Percentiles rank a stretch among this genome's conserved stretches.
phyloP scores from a whole-genome alignment of 2,329 filamentous ascomycete genomes.

The Arachnomyces sp. region DNA sequence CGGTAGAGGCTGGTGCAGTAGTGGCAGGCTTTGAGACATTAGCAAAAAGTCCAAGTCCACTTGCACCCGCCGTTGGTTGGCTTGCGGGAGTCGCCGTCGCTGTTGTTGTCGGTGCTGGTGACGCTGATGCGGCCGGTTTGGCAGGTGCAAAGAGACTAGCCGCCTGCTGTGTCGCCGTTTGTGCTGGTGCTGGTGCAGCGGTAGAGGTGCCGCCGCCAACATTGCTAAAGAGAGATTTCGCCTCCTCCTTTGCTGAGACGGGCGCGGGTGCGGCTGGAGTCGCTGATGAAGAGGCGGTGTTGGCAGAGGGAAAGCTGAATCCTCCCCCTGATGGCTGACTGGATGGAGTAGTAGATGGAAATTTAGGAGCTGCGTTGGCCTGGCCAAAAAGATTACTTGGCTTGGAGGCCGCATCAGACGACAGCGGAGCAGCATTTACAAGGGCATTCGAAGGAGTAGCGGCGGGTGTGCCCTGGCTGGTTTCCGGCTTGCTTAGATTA shows the following conservation, averaged over 20 bases:
- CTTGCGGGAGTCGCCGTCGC: background rate
- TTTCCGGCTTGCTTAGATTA: too few relatives aligned
- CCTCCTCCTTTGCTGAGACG: background rate
- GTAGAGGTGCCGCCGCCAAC: constrained; percentile 8
- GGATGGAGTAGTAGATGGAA: constrained; percentile 11
- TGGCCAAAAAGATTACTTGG: background rate
- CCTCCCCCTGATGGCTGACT: too few relatives aligned
- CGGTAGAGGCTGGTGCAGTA: constrained; percentile 10
- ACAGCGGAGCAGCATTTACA: background rate
- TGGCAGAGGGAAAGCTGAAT: too few relatives aligned
- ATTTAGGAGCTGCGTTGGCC: too few relatives aligned
- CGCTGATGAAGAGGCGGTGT: background rate
- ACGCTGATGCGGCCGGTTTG: constrained; percentile 3
- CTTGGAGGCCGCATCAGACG: constrained; percentile 4
- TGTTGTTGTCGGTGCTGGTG: background rate
- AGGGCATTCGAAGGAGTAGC: background rate
- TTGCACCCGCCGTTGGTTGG: constrained; percentile 6
- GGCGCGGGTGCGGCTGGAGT: constrained; percentile 11
- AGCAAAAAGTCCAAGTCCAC: constrained; percentile 24
- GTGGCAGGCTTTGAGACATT: constrained; percentile 19
- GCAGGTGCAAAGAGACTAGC: background rate
- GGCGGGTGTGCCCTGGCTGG: background rate
- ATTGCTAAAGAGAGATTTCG: constrained; percentile 1
- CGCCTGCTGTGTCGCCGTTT: too few relatives aligned
- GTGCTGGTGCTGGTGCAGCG: constrained; percentile 7